Percentiles rank a stretch among this genome's conserved stretches.
Conservation (phyloP, 345 rosid genomes). For the Aquilaria sinensis region DNA sequence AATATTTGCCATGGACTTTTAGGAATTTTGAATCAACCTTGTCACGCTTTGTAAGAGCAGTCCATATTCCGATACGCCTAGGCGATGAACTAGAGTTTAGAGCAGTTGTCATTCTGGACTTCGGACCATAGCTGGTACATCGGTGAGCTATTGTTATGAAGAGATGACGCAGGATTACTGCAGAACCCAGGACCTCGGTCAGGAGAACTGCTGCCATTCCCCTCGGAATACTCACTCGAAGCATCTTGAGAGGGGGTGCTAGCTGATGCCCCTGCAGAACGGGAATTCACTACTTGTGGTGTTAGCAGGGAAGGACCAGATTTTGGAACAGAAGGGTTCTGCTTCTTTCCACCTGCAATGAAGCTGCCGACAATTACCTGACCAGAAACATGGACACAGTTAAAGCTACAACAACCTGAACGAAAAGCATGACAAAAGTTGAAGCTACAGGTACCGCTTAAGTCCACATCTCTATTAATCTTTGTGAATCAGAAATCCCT, state of each 20-base stretch:
- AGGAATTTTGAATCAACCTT: too few relatives aligned
- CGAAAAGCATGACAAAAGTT: too few relatives aligned
- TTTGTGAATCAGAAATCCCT: background rate
- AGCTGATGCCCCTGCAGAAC: slow-evolving; percentile 30
- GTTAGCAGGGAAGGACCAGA: slow-evolving; percentile 44
- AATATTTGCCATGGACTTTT: too few relatives aligned
- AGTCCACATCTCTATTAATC: too few relatives aligned
- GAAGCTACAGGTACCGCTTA: too few relatives aligned
- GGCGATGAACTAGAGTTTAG: too few relatives aligned
- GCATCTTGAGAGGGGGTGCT: slow-evolving; percentile 69
- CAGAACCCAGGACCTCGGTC: slow-evolving; percentile 33
- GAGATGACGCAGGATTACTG: slow-evolving; percentile 25
- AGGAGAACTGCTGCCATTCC: slow-evolving; percentile 55
- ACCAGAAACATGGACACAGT: slow-evolving; percentile 5
- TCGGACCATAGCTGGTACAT: slow-evolving; percentile 60
- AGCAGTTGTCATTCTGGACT: too few relatives aligned
- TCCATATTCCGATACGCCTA: too few relatives aligned
- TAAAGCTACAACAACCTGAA: background rate
- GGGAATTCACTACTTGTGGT: slow-evolving; percentile 53
- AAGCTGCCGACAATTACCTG: slow-evolving; percentile 95
- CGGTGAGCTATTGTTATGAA: slow-evolving; percentile 45
- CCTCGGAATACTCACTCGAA: slow-evolving; percentile 71
- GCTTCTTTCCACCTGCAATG: slow-evolving; percentile 53
- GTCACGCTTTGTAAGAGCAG: too few relatives aligned
- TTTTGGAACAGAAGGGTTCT: slow-evolving; percentile 26